These are phyloP conservation scores for Botrytis elliptica DNA, from an alignment of 2,329 filamentous ascomycete genomes.

Conservation along the genomic window DNA sequence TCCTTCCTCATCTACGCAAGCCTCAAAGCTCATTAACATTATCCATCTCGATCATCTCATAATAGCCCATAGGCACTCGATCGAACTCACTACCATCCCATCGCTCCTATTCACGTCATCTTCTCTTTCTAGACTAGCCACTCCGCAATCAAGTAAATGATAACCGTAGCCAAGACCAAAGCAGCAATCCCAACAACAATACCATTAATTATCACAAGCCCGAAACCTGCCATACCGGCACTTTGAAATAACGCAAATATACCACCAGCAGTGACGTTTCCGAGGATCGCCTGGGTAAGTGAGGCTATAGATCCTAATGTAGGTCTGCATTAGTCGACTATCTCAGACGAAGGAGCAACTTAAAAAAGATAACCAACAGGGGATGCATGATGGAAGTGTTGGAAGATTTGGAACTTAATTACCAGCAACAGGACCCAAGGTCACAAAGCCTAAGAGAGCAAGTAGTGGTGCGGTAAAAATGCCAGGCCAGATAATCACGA, in stretches of 20 bases:
- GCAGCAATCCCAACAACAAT: background rate
- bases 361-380: no score
- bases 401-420: background rate
- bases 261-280: background rate
- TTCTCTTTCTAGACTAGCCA: background rate
- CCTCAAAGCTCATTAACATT: background rate
- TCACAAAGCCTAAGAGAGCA: background rate
- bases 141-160: background rate
- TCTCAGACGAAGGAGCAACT: rapidly evolving
- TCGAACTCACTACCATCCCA: background rate
- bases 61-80: background rate
- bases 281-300: background rate
- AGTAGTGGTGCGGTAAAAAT: background rate
- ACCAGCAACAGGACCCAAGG: background rate
- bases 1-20: background rate
- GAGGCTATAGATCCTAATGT: background rate
- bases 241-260: slow-evolving; percentile 1
- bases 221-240: background rate
- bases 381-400: background rate
- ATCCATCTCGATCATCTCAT: background rate
- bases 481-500: background rate
- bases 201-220: background rate
- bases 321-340: background rate
- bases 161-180: background rate
- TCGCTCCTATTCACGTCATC: background rate